phyloP scores from a whole-genome alignment of 2,329 filamentous ascomycete genomes.

The Penicillium fuscoglaucum region DNA sequence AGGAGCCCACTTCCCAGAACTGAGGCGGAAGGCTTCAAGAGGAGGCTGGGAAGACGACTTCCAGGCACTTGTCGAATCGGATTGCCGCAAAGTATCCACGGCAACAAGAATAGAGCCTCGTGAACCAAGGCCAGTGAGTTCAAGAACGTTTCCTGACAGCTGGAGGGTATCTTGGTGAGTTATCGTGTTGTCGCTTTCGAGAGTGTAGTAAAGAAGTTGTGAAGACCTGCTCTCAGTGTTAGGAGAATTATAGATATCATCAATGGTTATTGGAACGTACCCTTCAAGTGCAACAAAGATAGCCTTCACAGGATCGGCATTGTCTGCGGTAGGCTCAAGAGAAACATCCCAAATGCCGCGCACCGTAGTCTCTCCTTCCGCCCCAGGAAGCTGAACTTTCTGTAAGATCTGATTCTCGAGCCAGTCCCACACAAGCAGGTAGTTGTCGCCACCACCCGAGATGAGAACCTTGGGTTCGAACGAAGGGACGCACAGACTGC shows the following conservation, averaged over 20 bases:
- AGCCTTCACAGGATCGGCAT: slow-evolving; percentile 22
- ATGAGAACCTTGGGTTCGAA: slow-evolving; percentile 64
- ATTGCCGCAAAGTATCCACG: slow-evolving; percentile 55
- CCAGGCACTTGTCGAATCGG: slow-evolving; percentile 50
- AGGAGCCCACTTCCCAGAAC: slow-evolving; percentile 27
- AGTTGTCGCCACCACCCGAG: slow-evolving; percentile 82
- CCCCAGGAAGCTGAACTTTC: slow-evolving; percentile 31
- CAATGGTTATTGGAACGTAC: slow-evolving; percentile 43
- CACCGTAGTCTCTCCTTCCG: slow-evolving; percentile 44
- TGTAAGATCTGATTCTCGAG: slow-evolving; percentile 39
- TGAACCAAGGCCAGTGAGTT: slow-evolving; percentile 44
- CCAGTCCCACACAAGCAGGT: slow-evolving; percentile 85
- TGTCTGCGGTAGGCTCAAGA: slow-evolving; percentile 22
- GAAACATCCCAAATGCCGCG: slow-evolving; percentile 52
- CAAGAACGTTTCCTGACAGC: slow-evolving; percentile 66
- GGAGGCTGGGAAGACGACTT: slow-evolving; percentile 28
- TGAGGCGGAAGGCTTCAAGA: slow-evolving; percentile 34
- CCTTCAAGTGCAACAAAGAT: slow-evolving; percentile 60
- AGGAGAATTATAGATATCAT: slow-evolving; percentile 11
- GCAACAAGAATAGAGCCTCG: slow-evolving; percentile 48
- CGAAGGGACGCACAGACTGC: slow-evolving; percentile 66
- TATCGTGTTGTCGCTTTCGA: slow-evolving; percentile 54
- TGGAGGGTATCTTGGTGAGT: slow-evolving; percentile 53
- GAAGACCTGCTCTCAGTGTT: slow-evolving; percentile 59
- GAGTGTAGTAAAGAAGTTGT: slow-evolving; percentile 66